These are phyloP conservation scores for Blastocystis sp. DNA, from an alignment of 352 stramenopile species.

Conservation along the genomic window DNA sequence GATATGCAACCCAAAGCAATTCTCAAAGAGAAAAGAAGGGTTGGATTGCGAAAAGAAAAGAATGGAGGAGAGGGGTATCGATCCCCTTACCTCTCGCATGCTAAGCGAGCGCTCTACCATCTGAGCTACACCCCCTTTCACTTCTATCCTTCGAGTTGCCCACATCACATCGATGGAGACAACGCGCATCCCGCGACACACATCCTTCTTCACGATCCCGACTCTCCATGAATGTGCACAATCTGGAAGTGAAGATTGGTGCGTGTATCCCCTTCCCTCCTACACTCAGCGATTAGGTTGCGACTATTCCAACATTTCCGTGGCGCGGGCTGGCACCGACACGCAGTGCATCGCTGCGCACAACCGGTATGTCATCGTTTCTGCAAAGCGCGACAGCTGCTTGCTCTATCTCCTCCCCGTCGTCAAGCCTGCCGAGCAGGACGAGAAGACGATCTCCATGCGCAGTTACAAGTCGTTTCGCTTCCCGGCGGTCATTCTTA, in stretches of 20 bases:
- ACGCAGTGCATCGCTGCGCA: not conserved
- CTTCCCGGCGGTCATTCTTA: not conserved
- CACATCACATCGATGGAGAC: not conserved
- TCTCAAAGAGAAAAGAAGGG: no score
- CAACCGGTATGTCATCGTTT: not conserved
- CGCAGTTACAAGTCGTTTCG: not conserved
- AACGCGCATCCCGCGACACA: not conserved
- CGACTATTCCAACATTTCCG: not conserved
- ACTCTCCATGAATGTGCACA: not conserved
- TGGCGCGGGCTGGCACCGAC: not conserved
- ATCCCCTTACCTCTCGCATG: slow-evolving; percentile 71
- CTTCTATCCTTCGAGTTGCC: not conserved
- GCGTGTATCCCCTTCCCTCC: not conserved
- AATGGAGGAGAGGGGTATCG: slow-evolving; percentile 69
- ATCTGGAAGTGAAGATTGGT: not conserved
- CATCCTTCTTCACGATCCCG: not conserved
- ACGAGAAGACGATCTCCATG: not conserved
- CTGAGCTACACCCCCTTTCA: slow-evolving; percentile 69
- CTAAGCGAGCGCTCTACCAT: slow-evolving; percentile 71
- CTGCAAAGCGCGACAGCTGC: not conserved
- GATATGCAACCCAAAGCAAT: no score
- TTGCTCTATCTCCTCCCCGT: not conserved
- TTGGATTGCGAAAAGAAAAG: slow-evolving; percentile 59
- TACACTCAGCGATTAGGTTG: not conserved
- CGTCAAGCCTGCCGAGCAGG: not conserved